Evolutionary conservation across 257 asterid genomes (phyloP).

Genomic region (Ophiorrhiza pumila): DNA sequence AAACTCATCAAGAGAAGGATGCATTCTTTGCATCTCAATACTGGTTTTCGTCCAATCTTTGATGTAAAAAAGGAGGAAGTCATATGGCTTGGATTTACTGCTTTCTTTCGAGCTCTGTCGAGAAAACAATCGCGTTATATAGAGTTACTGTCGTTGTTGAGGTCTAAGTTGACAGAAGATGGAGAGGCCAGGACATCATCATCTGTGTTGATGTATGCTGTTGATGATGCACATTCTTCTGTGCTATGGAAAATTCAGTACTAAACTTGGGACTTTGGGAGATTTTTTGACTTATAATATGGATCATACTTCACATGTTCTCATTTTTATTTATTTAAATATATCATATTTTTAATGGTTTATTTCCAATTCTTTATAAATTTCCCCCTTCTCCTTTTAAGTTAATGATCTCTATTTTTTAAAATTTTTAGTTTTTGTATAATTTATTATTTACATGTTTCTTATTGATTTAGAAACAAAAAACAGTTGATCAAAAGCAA

Average conservation of each 20-base stretch:
- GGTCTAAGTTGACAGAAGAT: conserved; percentile 38
- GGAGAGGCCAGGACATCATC: conserved; percentile 33
- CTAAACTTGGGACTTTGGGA: conserved; percentile 21
- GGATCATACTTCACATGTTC: no score
- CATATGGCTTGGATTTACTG: conserved; percentile 70
- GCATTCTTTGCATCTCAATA: conserved; percentile 26
- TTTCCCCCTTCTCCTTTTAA: no score
- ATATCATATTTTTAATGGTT: no score
- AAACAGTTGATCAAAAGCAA: no score
- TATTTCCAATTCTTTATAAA: no score
- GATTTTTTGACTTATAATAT: conserved; percentile 1
- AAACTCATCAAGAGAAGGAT: conserved; percentile 59
- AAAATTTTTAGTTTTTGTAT: no score
- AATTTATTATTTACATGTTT: no score
- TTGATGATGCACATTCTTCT: conserved; percentile 60
- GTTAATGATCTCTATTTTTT: no score
- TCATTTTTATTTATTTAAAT: no score
- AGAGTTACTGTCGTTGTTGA: conserved; percentile 39
- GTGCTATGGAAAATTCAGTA: conserved; percentile 63
- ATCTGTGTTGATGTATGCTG: conserved; percentile 53
- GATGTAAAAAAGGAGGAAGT: conserved; percentile 50
- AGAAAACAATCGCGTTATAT: conserved; percentile 60
- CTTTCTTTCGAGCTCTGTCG: conserved; percentile 51
- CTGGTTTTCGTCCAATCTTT: conserved; percentile 48
- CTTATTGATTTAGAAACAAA: no score